Percentiles rank a stretch among this genome's conserved stretches.
phyloP scores from a whole-genome alignment of 306 rosid genomes.

The Canavalia ensiformis region DNA sequence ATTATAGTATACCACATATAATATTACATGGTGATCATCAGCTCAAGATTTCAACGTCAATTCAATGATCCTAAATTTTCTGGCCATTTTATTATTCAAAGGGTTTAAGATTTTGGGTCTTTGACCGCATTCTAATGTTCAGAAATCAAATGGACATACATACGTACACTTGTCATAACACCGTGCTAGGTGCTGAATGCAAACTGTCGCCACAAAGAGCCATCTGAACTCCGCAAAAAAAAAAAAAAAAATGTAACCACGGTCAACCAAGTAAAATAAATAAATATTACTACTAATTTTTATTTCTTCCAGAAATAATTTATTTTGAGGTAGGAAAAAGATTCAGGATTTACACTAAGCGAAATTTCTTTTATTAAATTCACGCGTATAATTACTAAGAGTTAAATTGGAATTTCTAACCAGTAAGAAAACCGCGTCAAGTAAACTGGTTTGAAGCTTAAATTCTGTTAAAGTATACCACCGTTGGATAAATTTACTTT shows the following conservation, averaged over 20 bases:
- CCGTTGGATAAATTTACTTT: too few relatives aligned
- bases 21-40: not conserved
- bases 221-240: not conserved
- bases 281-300: not conserved
- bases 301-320: not conserved
- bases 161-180: slow-evolving; percentile 28
- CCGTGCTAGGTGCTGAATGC: slow-evolving; percentile 46
- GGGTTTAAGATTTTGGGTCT: slow-evolving; percentile 13
- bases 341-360: not conserved
- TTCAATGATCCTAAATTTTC: slow-evolving; percentile 45
- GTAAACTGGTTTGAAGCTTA: too few relatives aligned
- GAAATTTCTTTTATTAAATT: not conserved
- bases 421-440: not conserved
- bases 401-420: not conserved
- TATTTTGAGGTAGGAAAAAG: not conserved
- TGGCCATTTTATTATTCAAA: slow-evolving; percentile 25
- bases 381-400: not conserved
- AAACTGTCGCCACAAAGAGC: slow-evolving; percentile 21
- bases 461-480: too few relatives aligned
- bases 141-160: not conserved
- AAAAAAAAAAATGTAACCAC: not conserved
- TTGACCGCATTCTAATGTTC: slow-evolving; percentile 10
- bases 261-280: not conserved
- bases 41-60: slow-evolving; percentile 36
- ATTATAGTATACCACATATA: not conserved